Conservation (phyloP, 2,329 filamentous ascomycete genomes). For the Tolypocladium tropicale region DNA sequence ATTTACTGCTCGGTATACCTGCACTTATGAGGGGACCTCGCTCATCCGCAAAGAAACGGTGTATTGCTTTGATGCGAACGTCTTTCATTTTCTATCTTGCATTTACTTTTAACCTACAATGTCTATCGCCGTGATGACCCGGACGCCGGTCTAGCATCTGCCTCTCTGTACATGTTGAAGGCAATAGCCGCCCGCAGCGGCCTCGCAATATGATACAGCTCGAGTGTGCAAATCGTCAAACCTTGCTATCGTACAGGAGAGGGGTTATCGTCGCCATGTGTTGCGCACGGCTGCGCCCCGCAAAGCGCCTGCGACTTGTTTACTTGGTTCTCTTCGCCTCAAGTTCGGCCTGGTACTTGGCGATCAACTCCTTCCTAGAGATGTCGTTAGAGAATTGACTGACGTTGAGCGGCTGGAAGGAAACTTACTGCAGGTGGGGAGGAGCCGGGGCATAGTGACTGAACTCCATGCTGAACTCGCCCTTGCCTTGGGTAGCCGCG, state of each 20-base stretch:
- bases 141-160: neutral
- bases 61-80: neutral
- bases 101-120: neutral
- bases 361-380: slow-evolving; percentile 45
- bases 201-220: neutral
- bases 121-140: neutral
- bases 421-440: slow-evolving; percentile 73
- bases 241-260: neutral
- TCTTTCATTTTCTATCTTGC: neutral
- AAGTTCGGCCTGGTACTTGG: slow-evolving; percentile 49
- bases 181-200: neutral
- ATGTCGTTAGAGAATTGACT: slow-evolving; percentile 3
- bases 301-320: slow-evolving; percentile 3
- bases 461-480: slow-evolving; percentile 98
- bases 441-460: slow-evolving; percentile 87
- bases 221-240: neutral
- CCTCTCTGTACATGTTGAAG: neutral
- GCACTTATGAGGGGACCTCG: neutral
- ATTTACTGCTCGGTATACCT: neutral
- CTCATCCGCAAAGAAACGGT: neutral
- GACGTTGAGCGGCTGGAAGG: neutral
- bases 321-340: slow-evolving; percentile 47
- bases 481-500: slow-evolving; percentile 94
- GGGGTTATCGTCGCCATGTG: neutral
- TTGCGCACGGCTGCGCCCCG: neutral